Evolutionary conservation across 1,284 basidiomycete species (phyloP), one percentile per base, ranked within the genome.

Genomic region (Uromyces viciae-fabae): DNA sequence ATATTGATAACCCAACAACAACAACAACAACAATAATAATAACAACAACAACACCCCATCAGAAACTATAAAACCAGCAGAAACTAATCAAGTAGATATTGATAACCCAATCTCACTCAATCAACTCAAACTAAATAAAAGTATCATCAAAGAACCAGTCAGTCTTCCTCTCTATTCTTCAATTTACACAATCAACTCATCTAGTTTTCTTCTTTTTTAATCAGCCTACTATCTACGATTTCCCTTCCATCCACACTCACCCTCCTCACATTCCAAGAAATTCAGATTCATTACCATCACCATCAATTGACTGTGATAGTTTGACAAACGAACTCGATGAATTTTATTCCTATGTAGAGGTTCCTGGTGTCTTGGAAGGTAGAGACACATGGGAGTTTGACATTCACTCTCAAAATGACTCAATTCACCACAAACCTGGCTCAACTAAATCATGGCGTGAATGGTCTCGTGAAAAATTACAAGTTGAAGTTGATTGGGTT

Each of bases 271-370:
- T 75, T n/a, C 36, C 71, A 5, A 58, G 8, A 31, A 43, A 60
- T 25, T 14, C 52, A n/a, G 52, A 76, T 66, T 33, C 19, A n/a
- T 36, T 71, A 7, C 36, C 22, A 40, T 3, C 46, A 38, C 11
- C n/a, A 52, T 38, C 83, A 85, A 25, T 81, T 84, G 96, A 99
- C 85, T 93, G 96, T 84, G 94, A 98, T 86, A 93, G 92, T 22
- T 91, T 98, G 62, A 92, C 95, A 89, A 93, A 94, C 84, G 97
- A 98, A 86, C 92, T 99, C 66, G 93, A 98, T 83, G 97, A 99
- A 87, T 98, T 99, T 87, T 99, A 97, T 87, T 94, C 94, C 36
- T 99, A 98, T 87, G 92, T 96, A 81, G 96, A 99, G 87, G 94
- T 95, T 88, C 91, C 92, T 0, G 93, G 95, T 85, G 91, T 95